phyloP scores from a whole-genome alignment of 2,329 filamentous ascomycete genomes.

The Pseudodiploospora longispora region DNA sequence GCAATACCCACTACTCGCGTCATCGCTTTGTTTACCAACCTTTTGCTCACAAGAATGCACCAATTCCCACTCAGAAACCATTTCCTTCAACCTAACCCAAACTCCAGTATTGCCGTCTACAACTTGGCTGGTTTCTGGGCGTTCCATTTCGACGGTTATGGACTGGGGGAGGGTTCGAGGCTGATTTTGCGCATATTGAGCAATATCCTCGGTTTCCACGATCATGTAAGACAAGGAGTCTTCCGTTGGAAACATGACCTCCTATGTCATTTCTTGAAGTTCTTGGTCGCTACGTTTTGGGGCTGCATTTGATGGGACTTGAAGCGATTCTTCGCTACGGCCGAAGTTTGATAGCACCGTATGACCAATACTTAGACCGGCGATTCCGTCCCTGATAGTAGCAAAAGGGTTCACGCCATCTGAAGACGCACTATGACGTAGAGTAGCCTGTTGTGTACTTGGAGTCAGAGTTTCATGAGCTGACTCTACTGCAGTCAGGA shows the following conservation, averaged over 20 bases:
- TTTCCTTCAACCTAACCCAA: background rate
- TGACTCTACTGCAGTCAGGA: constrained; percentile 52
- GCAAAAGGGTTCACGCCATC: constrained; percentile 37
- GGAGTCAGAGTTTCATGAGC: constrained; percentile 45
- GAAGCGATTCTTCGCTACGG: constrained; percentile 16
- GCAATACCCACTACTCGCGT: background rate
- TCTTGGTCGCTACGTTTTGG: constrained; percentile 30
- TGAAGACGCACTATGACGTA: constrained; percentile 38
- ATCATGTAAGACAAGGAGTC: constrained; percentile 24
- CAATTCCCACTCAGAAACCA: background rate
- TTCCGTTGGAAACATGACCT: constrained; percentile 28
- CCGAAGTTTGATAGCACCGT: constrained; percentile 31
- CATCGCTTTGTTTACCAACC: no score
- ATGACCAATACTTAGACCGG: constrained; percentile 40
- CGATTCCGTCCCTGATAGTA: constrained; percentile 40
- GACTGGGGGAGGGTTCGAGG: constrained; percentile 8
- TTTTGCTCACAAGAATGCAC: background rate
- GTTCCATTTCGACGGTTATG: constrained; percentile 2
- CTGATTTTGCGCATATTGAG: constrained; percentile 8
- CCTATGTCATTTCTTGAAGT: constrained; percentile 39
- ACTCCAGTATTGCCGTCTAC: background rate
- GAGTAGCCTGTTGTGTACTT: constrained; percentile 22
- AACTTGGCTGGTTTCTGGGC: background rate
- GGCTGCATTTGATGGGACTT: constrained; percentile 5
- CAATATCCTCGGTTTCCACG: constrained; percentile 21